Evolutionary conservation across 495 filamentous ascomycete genomes (phyloP), one percentile per base, ranked within the genome.

Genomic region (Chaetomium cochliodes): DNA sequence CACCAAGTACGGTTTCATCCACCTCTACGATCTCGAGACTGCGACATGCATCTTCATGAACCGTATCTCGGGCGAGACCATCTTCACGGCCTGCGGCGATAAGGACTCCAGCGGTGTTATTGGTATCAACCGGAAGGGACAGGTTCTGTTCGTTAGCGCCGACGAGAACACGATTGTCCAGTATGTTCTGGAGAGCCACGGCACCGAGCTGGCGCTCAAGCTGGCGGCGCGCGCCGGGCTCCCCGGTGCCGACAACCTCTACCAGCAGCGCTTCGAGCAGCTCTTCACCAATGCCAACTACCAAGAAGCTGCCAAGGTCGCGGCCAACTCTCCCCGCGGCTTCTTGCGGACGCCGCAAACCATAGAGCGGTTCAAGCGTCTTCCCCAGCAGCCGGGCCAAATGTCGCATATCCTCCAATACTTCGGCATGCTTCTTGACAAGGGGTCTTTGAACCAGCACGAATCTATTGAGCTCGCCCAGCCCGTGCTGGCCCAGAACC

Each of bases 41-140:
- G 94, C 91, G 41, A 91, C 90, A n/a, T 94, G 92, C 73, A 93
- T 99, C 73, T 99, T 97, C 86, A 96, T 99, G 93, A 98, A 99
- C 79, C 90, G 94, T 58, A 99, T 99, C 71, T 99, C 94, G 23
- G 96, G 92, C 79, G 94, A 99, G 73, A 99, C 94, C 0, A 98
- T 99, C 72, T 99, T 99, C 79, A 93, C 92, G 18, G 96, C 92
- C 15, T 87, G 92, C 6, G 78, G 87, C 16, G 93, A 98, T 73
- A 84, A 83, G n/a, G 88, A 92, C 1, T 92, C 90, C 26, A 85
- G 85, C 61, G 94, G 94, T 69, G 87, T 97, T 65, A 83, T 97
- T n/a, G 92, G 92, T 60, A 91, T 99, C 63, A 99, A 99, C 76
- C 86, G 96, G 62, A 96, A 96, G 79, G 94, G 94, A 49, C 96